Conservation (phyloP, 108 stramenopile species). For the Conticribra weissflogii region DNA sequence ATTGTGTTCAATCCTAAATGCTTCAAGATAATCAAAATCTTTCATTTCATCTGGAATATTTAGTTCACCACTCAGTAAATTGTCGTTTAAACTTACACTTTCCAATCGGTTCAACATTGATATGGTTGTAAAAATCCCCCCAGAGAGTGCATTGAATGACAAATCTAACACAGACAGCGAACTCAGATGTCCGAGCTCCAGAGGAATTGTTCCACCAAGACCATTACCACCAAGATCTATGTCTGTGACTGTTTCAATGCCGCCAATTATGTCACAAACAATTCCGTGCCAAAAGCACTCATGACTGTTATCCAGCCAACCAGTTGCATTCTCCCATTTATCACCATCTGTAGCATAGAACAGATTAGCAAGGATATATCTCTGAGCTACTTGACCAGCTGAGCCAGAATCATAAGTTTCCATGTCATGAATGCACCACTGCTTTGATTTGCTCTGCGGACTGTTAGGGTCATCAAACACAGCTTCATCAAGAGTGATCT, state of each 20-base stretch:
- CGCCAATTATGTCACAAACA: conserved; percentile 32
- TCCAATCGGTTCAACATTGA: conserved; percentile 27
- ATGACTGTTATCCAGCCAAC: conserved; percentile 45
- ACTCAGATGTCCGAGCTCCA: neutral
- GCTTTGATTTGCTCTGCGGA: conserved; percentile 36
- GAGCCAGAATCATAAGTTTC: conserved; percentile 12
- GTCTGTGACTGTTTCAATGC: conserved; percentile 23
- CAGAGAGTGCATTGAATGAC: too few relatives aligned
- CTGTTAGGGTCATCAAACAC: conserved; percentile 17
- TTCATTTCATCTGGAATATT: conserved; percentile 21
- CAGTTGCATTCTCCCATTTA: conserved; percentile 42
- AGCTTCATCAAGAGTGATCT: conserved; percentile 22
- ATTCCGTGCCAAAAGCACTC: conserved; percentile 62
- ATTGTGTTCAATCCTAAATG: conserved; percentile 37
- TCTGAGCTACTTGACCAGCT: conserved; percentile 33
- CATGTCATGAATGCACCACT: conserved; percentile 36
- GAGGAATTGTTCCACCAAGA: conserved; percentile 52
- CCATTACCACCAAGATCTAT: conserved; percentile 35
- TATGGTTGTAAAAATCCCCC: conserved; percentile 30
- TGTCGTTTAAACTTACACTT: conserved; percentile 37
- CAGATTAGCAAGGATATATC: conserved; percentile 55
- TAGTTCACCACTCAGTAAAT: conserved; percentile 34
- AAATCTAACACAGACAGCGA: neutral
- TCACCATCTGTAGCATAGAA: conserved; percentile 62
- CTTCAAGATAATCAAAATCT: conserved; percentile 23